phyloP scores from a whole-genome alignment of 345 rosid genomes.

The Rhodamnia argentea region DNA sequence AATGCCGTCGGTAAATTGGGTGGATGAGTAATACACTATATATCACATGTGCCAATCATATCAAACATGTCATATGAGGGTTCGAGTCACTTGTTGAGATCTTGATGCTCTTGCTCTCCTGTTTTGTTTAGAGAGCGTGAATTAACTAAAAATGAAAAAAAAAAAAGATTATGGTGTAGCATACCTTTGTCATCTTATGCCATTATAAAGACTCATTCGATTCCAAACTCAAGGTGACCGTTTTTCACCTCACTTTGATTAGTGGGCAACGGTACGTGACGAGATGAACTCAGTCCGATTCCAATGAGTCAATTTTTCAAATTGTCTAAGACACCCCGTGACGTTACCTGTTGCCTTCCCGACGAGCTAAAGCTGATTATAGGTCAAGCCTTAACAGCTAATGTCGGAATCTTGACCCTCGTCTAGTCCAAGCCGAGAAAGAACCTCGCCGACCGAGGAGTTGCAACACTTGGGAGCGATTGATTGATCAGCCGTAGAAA shows the following conservation, averaged over 20 bases:
- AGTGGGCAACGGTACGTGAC: not conserved
- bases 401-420: not conserved
- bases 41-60: too few species aligned
- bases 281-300: not conserved
- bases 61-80: too few species aligned
- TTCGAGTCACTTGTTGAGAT: too few species aligned
- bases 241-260: not conserved
- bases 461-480: not conserved
- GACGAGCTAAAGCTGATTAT: too few species aligned
- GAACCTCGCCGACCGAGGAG: not conserved
- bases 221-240: not conserved
- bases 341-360: not conserved
- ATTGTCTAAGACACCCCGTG: too few species aligned
- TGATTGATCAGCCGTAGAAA: not conserved
- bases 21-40: not conserved
- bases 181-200: too few species aligned
- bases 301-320: too few species aligned
- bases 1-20: not conserved
- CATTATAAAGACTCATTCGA: not conserved
- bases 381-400: too few species aligned
- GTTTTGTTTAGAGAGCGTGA: too few species aligned
- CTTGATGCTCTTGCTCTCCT: too few species aligned
- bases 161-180: not conserved
- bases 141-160: too few species aligned
- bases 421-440: not conserved